Base-by-base conservation (phyloP, 768 basidiomycete species). In the Collybia sordida region DNA sequence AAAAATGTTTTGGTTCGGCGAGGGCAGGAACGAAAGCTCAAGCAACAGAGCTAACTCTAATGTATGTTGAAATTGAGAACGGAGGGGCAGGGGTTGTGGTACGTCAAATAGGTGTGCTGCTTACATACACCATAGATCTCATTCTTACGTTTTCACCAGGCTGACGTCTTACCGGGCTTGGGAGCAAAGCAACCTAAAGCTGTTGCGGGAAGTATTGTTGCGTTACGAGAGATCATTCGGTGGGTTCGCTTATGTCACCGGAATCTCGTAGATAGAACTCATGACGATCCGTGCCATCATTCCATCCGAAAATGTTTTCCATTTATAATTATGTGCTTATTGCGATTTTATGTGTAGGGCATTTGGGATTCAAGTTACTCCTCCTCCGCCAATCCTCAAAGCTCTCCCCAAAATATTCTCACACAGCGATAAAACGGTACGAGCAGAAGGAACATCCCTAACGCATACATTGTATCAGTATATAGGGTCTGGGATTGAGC, bases 1-100 rank as follows among this genome's bases (percentile, higher is more conserved):
- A 99, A 61, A 99, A 99, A 68, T 93, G 92, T 61, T 80, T 97
- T 48, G 94, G 96, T 21, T 93, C 95, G 17, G 73, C 93, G 34
- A 80, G 95, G 62, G 87, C 88, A 8, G 93, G 92, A 18, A 98
- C 96, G 15, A 97, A 86, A 73, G 81, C 77, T 53, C 89, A 95
- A 52, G 90, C 91, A 11, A 68, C 90, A 35, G 97, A 98, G 59
- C 78, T 97, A 12, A 79, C 83, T 45, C 69, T 94, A 58, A 89
- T 95, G 64, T 98, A 93, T 64, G 86, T 93, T 28, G 97, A 98
- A 65, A 88, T 93, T 24, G 95, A 95, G 69, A 98, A 97, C 67
- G 75, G 80, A 39, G 95, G 84, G 21, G 79, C 88, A 51, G 91
- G 88, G 14, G 88, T 93, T 51, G 81, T 95, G 74, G 96, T 96